Percentiles rank a stretch among this genome's conserved stretches.
Evolutionary conservation across 345 rosid genomes (phyloP).

Genomic region (Eucalyptus marginata): DNA sequence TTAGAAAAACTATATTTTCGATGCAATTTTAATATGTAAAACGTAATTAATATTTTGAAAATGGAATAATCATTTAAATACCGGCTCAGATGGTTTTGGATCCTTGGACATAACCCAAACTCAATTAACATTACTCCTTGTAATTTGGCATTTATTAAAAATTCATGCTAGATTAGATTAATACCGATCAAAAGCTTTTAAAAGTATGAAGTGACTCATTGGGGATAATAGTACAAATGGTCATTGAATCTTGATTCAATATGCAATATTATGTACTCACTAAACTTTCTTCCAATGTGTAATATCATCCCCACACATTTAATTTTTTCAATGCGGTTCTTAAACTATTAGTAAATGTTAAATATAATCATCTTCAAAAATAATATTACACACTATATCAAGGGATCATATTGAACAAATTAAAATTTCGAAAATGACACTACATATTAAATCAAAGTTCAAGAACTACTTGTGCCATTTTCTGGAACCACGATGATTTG

Average conservation of each 20-base stretch:
- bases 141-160: neutral
- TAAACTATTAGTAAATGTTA: neutral
- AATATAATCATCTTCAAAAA: too few species aligned
- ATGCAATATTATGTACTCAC: accelerated
- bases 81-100: accelerated
- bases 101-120: neutral
- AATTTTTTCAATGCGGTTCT: accelerated
- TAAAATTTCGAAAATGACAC: accelerated
- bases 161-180: neutral
- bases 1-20: too few species aligned
- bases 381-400: accelerated
- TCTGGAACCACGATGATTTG: neutral
- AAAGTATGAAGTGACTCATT: neutral
- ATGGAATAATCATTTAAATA: too few species aligned
- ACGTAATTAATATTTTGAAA: too few species aligned
- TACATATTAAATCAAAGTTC: neutral
- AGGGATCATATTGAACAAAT: accelerated
- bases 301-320: neutral
- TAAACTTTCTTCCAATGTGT: accelerated
- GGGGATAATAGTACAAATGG: neutral
- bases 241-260: neutral
- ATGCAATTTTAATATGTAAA: too few species aligned
- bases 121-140: neutral
- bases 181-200: neutral
- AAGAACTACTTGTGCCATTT: accelerated